These are phyloP conservation scores for Tagetes erecta DNA, from an alignment of 129 eudicot species.

Conservation along the genomic window DNA sequence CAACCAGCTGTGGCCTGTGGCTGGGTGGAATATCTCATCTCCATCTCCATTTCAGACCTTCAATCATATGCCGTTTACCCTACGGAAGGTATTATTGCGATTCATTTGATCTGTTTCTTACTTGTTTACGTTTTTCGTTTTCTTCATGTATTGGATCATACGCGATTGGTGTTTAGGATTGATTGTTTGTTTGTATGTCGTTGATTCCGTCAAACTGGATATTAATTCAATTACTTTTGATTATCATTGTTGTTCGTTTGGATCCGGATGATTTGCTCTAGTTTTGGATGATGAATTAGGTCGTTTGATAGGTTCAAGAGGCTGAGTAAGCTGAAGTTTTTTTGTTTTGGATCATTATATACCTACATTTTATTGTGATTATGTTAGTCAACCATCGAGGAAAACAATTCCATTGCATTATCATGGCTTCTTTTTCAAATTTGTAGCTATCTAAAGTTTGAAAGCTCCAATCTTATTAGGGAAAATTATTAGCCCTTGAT, in stretches of 20 bases:
- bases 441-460: no score
- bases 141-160: background rate
- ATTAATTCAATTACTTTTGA: background rate
- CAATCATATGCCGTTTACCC: slow-evolving; percentile 74
- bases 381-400: background rate
- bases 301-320: background rate
- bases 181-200: slow-evolving; percentile 8
- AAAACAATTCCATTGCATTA: background rate
- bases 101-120: background rate
- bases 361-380: background rate
- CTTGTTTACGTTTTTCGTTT: background rate
- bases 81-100: slow-evolving; percentile 42
- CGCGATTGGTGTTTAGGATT: slow-evolving; percentile 3
- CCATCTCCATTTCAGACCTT: slow-evolving; percentile 16
- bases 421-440: background rate
- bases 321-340: background rate
- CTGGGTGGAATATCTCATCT: slow-evolving; percentile 22
- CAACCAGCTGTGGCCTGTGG: background rate
- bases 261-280: slow-evolving; percentile 10
- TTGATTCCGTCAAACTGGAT: slow-evolving; percentile 11
- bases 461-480: no score
- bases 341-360: background rate
- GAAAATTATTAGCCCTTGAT: no score
- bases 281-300: background rate
- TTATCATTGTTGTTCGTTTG: background rate